phyloP scores from a whole-genome alignment of 805 yeast genomes.

The Torulaspora microellipsoides region DNA sequence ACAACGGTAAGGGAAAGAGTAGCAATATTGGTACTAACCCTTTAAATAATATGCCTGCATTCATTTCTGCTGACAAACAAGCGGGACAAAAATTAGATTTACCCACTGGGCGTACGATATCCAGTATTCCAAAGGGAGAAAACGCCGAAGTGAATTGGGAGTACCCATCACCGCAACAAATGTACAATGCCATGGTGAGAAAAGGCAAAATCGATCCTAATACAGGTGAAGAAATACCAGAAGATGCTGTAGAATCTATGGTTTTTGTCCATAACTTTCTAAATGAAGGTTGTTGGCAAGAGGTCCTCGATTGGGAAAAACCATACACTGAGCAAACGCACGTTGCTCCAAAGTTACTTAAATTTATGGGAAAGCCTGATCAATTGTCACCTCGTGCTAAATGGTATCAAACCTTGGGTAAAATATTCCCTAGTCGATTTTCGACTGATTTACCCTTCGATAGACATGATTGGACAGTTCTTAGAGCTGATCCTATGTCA shows the following conservation, averaged over 20 bases:
- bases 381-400: constrained; percentile 84
- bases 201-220: constrained; percentile 62
- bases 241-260: constrained; percentile 95
- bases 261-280: constrained; percentile 94
- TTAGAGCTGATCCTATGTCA: constrained; percentile 50
- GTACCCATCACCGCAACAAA: constrained; percentile 98
- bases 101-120: constrained; percentile 78
- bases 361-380: constrained; percentile 89
- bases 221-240: constrained; percentile 71
- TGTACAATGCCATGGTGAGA: constrained; percentile 95
- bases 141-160: constrained; percentile 84
- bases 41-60: constrained; percentile 81
- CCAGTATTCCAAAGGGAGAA: constrained; percentile 81
- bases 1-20: constrained; percentile 4
- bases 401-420: constrained; percentile 58
- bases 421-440: constrained; percentile 66
- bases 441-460: constrained; percentile 88
- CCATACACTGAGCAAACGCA: constrained; percentile 54
- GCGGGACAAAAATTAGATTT: constrained; percentile 77
- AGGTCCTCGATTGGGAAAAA: constrained; percentile 86
- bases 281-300: constrained; percentile 97
- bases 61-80: constrained; percentile 51
- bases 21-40: constrained; percentile 54
- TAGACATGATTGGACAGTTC: constrained; percentile 97
- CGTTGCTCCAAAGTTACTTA: constrained; percentile 67